phyloP scores from a whole-genome alignment of 2,329 filamentous ascomycete species.

The Gaeumannomyces sp. region DNA sequence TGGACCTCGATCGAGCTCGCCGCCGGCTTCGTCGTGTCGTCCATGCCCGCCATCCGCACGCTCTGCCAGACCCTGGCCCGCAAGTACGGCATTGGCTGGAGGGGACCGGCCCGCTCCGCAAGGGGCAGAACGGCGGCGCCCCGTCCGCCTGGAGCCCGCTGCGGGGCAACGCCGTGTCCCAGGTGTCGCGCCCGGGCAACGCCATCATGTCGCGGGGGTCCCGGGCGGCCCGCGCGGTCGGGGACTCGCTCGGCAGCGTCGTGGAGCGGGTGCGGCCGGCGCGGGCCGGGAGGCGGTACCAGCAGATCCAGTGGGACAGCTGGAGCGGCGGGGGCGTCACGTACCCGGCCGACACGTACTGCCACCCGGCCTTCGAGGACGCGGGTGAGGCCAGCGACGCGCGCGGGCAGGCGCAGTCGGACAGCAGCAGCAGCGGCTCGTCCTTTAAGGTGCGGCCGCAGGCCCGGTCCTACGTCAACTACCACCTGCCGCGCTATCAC shows the following conservation, averaged over 20 bases:
- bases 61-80: slow-evolving; percentile 7
- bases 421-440: neutral
- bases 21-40: slow-evolving; percentile 13
- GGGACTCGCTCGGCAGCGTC: neutral
- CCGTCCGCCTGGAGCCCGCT: too few species aligned
- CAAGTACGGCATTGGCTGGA: neutral
- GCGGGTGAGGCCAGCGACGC: slow-evolving; percentile 1
- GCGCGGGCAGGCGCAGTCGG: too few species aligned
- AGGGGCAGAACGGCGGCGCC: too few species aligned
- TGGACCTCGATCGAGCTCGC: slow-evolving; percentile 14
- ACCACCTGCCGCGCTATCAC: neutral
- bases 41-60: slow-evolving; percentile 13
- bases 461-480: neutral
- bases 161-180: neutral
- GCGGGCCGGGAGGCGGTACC: neutral
- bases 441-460: too few species aligned
- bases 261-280: neutral
- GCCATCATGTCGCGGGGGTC: too few species aligned
- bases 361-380: slow-evolving; percentile 8
- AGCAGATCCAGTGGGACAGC: neutral
- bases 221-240: neutral
- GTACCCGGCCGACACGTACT: neutral
- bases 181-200: neutral
- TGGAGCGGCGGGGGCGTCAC: neutral
- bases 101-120: too few species aligned